A percentile compares a stretch with the other conserved stretches of the same genome.
phyloP scores from a whole-genome alignment of 208 protist genomes.

The Acanthamoeba healyi region DNA sequence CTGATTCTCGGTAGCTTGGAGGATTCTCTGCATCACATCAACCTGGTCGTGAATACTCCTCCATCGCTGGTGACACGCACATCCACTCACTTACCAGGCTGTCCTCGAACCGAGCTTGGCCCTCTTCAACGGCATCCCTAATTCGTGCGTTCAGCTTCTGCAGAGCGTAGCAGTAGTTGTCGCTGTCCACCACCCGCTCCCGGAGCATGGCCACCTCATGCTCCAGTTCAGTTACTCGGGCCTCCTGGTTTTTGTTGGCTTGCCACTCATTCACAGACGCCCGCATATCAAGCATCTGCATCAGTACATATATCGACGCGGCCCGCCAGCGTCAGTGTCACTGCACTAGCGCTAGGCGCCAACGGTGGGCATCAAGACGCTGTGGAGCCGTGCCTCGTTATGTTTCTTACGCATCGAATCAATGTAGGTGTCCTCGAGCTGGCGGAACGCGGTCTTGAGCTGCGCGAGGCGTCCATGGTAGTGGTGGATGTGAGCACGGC shows the following conservation, averaged over 20 bases:
- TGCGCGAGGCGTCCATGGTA: no score
- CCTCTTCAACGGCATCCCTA: constrained; percentile 44
- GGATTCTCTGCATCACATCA: neutral
- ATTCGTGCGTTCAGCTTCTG: neutral
- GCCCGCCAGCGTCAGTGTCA: no score
- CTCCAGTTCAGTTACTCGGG: constrained; percentile 22
- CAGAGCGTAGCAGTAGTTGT: constrained; percentile 34
- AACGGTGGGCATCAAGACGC: no score
- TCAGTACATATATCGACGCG: no score
- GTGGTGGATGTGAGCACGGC: no score
- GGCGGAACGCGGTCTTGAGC: constrained; percentile 2
- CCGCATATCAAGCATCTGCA: constrained; percentile 60
- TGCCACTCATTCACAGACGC: constrained; percentile 50
- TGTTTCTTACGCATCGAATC: constrained; percentile 21
- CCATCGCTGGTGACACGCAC: neutral
- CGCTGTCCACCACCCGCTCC: constrained; percentile 7
- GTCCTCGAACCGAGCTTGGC: constrained; percentile 55
- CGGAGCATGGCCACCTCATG: constrained; percentile 15
- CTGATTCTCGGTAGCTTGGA: constrained; percentile 46
- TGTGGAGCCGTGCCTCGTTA: neutral
- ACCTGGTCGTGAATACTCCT: no score
- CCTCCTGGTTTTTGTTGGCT: constrained; percentile 48
- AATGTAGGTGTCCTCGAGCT: constrained; percentile 18
- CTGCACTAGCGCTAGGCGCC: no score
- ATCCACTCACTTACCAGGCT: neutral